phyloP scores from a whole-genome alignment of 768 basidiomycete genomes.

The Sarcomyxa edulis region DNA sequence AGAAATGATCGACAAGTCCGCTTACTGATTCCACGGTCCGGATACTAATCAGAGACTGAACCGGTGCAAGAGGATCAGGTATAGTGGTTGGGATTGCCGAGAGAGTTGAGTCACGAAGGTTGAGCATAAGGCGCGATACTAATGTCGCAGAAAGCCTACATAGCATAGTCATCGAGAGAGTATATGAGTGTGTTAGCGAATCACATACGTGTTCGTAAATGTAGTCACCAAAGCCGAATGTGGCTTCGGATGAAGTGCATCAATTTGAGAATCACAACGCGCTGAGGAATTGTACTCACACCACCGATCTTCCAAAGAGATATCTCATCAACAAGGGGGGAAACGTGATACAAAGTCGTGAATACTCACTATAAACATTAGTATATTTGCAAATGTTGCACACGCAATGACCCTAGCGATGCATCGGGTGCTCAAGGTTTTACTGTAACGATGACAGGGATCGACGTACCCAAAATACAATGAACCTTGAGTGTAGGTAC shows the following conservation, averaged over 20 bases:
- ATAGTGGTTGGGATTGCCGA: not conserved
- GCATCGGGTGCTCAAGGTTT: not conserved
- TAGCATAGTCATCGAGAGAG: not conserved
- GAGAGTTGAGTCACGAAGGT: slow-evolving; percentile 29
- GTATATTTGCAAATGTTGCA: slow-evolving; percentile 30
- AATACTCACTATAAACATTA: slow-evolving; percentile 29
- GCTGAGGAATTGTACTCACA: slow-evolving; percentile 20
- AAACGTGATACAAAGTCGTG: no score
- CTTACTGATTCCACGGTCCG: no score
- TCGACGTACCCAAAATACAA: slow-evolving; percentile 31
- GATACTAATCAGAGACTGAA: no score
- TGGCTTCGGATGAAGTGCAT: slow-evolving; percentile 16
- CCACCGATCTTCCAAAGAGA: slow-evolving; percentile 20
- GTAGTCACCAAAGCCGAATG: slow-evolving; percentile 25
- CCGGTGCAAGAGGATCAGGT: no score
- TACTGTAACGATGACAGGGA: not conserved
- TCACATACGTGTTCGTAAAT: slow-evolving; percentile 30
- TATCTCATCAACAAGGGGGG: not conserved
- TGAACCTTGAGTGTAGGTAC: slow-evolving; percentile 21
- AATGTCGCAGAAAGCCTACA: slow-evolving; percentile 23
- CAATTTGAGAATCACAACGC: not conserved
- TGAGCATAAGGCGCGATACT: slow-evolving; percentile 36
- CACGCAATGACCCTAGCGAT: slow-evolving; percentile 27
- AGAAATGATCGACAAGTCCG: no score
- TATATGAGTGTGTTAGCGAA: not conserved